Percentiles rank a stretch among this genome's conserved stretches.
phyloP scores from a whole-genome alignment of 257 asterid genomes.

The Rubia yunnanensis region DNA sequence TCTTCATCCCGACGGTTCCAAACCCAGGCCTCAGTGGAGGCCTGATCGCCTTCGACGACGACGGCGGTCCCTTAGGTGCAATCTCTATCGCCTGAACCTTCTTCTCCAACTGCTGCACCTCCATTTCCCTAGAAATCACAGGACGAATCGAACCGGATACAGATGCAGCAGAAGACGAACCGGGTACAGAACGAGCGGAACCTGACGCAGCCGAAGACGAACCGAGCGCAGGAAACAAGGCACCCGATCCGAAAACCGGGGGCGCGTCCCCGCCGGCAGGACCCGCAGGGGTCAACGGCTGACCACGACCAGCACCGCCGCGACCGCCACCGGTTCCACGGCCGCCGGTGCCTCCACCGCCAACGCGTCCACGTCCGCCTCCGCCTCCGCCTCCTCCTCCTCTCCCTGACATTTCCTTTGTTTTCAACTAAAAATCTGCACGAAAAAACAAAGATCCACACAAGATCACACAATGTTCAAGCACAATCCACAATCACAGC shows the following conservation, averaged over 20 bases:
- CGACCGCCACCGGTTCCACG: conserved; percentile 14
- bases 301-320: conserved; percentile 28
- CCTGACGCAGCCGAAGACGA: conserved; percentile 4
- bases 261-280: conserved; percentile 21
- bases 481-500: neutral
- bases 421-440: too few relatives aligned
- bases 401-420: neutral
- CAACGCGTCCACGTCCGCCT: neutral
- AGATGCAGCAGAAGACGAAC: conserved; percentile 18
- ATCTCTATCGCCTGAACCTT: neutral
- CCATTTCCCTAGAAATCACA: neutral
- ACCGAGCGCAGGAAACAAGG: conserved; percentile 7
- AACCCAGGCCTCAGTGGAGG: conserved; percentile 47
- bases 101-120: neutral
- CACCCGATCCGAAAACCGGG: neutral
- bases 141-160: neutral
- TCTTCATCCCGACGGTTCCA: conserved; percentile 30
- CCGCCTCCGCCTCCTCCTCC: neutral
- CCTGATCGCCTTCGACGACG: conserved; percentile 39
- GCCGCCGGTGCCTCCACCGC: neutral
- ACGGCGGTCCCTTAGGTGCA: conserved; percentile 24
- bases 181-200: conserved; percentile 8
- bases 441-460: too few relatives aligned
- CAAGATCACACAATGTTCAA: too few relatives aligned
- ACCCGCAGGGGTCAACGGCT: neutral